Base-by-base conservation (phyloP, 768 basidiomycete genomes). In the Trametopsis cervina region DNA sequence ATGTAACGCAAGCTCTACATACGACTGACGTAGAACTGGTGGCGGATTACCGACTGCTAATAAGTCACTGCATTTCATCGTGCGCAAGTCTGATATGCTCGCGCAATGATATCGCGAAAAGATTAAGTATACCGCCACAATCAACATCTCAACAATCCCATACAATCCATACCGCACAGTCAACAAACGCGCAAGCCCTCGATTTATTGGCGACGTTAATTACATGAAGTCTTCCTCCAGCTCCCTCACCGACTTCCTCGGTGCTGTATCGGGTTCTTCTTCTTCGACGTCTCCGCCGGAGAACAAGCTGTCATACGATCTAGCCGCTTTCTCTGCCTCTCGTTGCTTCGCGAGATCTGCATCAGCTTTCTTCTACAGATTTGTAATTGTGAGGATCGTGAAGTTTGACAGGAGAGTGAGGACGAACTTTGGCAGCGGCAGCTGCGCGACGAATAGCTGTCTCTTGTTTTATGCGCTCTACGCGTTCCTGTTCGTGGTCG, bases 191-290 rank as follows among this genome's bases (percentile, higher is more conserved):
- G n/a, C n/a, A n/a, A n/a, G n/a, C n/a, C n/a, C n/a, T n/a, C n/a
- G n/a, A n/a, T n/a, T n/a, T n/a, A n/a, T n/a, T n/a, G n/a, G n/a
- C n/a, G n/a, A 33, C 15, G 15, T 15, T 33, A 33, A 25, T 57
- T 53, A 91, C 86, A 92, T 92, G 62, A 92, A 92, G 62, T 92
- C 89, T 42, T 92, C 89, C 63, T 90, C 88, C 59, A 89, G 69
- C 57, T 89, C 89, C 55, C 77, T 74, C 11, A 80, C 85, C 2
- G 80, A 81, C 64, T 78, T 78, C 54, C 69, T 67, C 20, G 70
- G 71, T 10, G 50, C 69, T 25, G 68, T 63, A 45, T 66, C 60
- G 47, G 60, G 62, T 35, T 59, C 66, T n/a, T 69, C 68, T 17
- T 68, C 71, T 10, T 80, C 78, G 22, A 81, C 80, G 29, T 60